Percentiles rank a stretch among this genome's conserved stretches.
Conservation (phyloP, 768 basidiomycete species). For the Boletus huronensis region DNA sequence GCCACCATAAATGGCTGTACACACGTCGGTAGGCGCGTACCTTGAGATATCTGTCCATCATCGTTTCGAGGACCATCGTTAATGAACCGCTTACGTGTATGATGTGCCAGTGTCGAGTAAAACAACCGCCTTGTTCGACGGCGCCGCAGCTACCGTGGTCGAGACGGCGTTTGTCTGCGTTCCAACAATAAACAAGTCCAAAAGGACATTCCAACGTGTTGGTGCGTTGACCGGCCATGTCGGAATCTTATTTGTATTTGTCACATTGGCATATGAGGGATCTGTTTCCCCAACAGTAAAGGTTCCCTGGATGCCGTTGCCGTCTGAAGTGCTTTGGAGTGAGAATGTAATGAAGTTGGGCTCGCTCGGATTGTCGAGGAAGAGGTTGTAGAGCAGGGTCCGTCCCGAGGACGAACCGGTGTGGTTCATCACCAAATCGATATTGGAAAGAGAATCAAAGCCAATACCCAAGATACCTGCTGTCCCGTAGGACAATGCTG, state of each 20-base stretch:
- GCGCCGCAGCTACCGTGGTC: conserved; percentile 53
- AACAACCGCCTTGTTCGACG: conserved; percentile 67
- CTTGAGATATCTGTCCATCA: conserved; percentile 34
- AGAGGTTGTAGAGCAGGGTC: conserved; percentile 72
- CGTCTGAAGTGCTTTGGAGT: conserved; percentile 57
- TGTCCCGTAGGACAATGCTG: conserved; percentile 69
- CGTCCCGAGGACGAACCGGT: conserved; percentile 60
- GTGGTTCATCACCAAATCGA: conserved; percentile 58
- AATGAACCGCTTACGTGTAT: conserved; percentile 53
- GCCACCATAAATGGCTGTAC: conserved; percentile 64
- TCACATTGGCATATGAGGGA: conserved; percentile 55
- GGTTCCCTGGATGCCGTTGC: conserved; percentile 57
- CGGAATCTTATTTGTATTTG: conserved; percentile 55
- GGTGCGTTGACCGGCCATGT: conserved; percentile 71
- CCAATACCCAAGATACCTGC: conserved; percentile 73
- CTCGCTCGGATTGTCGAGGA: conserved; percentile 59
- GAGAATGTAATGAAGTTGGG: conserved; percentile 83
- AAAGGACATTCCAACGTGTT: conserved; percentile 69
- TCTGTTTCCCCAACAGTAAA: conserved; percentile 77
- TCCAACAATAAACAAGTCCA: conserved; percentile 70
- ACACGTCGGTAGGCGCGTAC: conserved; percentile 64
- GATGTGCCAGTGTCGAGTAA: conserved; percentile 82
- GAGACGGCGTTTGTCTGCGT: conserved; percentile 48
- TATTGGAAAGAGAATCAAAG: conserved; percentile 70
- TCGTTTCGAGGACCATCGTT: not conserved